Evolutionary conservation across 306 rosid species (phyloP), one percentile per base, ranked within the genome.

Genomic region (Psophocarpus tetragonolobus): DNA sequence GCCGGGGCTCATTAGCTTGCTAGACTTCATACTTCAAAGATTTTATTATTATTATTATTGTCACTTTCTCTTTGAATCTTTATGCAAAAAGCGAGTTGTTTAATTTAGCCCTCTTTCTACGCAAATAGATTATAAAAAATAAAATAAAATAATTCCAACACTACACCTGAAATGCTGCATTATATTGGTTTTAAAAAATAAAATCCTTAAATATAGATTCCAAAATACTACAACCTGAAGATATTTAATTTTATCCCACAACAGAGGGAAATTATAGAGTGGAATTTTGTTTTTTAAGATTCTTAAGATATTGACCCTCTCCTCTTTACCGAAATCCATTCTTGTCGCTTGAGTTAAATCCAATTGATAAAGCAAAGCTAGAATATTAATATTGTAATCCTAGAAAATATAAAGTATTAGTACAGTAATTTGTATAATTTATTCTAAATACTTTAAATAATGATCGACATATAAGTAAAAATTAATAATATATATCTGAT

Each of bases 71-170:
- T 51, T 41, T 60, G 72, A 67, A 80, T 54, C 75, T 80, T 47
- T 63, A 50, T 71, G 73, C 56, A 47, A 53, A 23, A 33, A 61
- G 56, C 29, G 27, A 80, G 3, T 53, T 73, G 44, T 54, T 74
- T 50, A 64, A 35, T 72, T 58, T 62, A 36, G 36, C 30, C 20
- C 39, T 42, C 36, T 36, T 41, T 74, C 35, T 66, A 54, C n/a
- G 35, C 48, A 17, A 33, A 24, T 4, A 17, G 13, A 67, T 4
- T 10, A 27, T 2, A 54, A 21, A 54, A 17, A 9, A 23, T n/a
- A n/a, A n/a, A n/a, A n/a, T n/a, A 12, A 48, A 38, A 35, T 62
- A 47, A 68, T 78, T 82, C 88, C 76, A 51, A 67, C 24, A 6
- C 32, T 63, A 7, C 26, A 45, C 10, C 53, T 62, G 27, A 64